Percentiles rank a stretch among this genome's conserved stretches.
Conservation (phyloP, 2,329 filamentous ascomycete genomes). For the Drechslerella coelobrocha region DNA sequence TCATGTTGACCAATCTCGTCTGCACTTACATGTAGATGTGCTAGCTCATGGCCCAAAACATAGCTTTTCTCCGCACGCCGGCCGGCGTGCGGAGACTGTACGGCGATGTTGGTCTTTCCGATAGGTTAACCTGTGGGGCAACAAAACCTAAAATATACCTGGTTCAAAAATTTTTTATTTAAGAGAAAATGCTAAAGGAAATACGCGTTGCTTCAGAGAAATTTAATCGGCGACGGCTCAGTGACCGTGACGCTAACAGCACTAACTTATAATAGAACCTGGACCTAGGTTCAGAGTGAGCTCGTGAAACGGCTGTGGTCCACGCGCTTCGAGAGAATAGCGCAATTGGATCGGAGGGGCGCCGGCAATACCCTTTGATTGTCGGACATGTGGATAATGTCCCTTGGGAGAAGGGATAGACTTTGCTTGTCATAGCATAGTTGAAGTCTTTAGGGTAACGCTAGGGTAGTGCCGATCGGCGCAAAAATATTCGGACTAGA, state of each 20-base stretch:
- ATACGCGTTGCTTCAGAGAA: too few species aligned
- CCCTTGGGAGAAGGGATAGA: conserved; percentile 36
- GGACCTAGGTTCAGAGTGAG: too few species aligned
- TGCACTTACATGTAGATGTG: too few species aligned
- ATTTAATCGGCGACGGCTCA: conserved; percentile 23
- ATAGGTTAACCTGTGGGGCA: not conserved
- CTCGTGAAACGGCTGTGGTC: conserved; percentile 14
- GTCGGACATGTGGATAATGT: conserved; percentile 31
- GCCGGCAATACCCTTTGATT: conserved; percentile 25
- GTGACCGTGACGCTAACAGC: too few species aligned
- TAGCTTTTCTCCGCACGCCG: conserved; percentile 12
- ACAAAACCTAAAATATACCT: conserved; percentile 15
- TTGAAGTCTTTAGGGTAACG: not conserved
- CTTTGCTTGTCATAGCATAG: conserved; percentile 29
- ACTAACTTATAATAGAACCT: too few species aligned
- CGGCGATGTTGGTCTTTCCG: conserved; percentile 37
- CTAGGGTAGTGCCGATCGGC: too few species aligned
- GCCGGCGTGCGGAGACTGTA: not conserved
- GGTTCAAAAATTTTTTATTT: too few species aligned
- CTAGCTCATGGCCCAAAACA: too few species aligned
- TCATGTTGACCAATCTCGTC: too few species aligned
- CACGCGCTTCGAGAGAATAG: conserved; percentile 28
- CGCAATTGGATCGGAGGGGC: not conserved
- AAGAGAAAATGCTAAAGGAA: too few species aligned
- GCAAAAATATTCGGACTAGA: too few species aligned